Percentiles rank a stretch among this genome's conserved stretches.
Conservation (phyloP, 1,139 yeast genomes). For the Waltiozyma sp. region DNA sequence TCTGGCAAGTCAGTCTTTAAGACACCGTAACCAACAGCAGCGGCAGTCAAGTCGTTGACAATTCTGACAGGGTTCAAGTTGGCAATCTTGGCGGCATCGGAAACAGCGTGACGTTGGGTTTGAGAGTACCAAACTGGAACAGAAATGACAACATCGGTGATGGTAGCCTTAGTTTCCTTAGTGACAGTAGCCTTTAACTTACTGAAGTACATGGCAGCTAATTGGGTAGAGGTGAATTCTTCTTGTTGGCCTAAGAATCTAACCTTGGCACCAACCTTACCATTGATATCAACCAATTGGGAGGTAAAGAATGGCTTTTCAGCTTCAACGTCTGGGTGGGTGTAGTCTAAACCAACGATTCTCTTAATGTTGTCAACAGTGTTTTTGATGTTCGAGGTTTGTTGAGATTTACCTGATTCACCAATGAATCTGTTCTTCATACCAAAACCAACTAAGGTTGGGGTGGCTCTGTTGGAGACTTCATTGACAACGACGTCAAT, state of each 20-base stretch:
- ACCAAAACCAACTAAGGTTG: constrained; percentile 91
- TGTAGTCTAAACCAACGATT: constrained; percentile 65
- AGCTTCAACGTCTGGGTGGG: constrained; percentile 67
- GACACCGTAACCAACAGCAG: constrained; percentile 98
- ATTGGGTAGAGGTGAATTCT: constrained; percentile 78
- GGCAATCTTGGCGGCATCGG: constrained; percentile 93
- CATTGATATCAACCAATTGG: constrained; percentile 62
- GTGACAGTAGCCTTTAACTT: constrained; percentile 75
- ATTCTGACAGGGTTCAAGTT: constrained; percentile 97
- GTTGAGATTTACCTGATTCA: constrained; percentile 92
- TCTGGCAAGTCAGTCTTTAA: constrained; percentile 94
- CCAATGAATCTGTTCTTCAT: constrained; percentile 83
- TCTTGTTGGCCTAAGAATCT: constrained; percentile 71
- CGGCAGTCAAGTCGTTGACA: constrained; percentile 95
- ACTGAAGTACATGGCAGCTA: constrained; percentile 90
- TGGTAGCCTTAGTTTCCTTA: constrained; percentile 71
- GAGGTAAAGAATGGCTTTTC: constrained; percentile 69
- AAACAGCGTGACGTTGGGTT: constrained; percentile 90
- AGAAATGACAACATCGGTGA: constrained; percentile 83
- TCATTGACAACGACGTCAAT: constrained; percentile 97
- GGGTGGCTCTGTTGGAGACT: constrained; percentile 95
- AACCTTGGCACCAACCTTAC: constrained; percentile 76
- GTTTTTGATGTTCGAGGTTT: constrained; percentile 90
- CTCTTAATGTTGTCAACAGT: constrained; percentile 93
- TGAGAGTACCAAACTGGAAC: constrained; percentile 98